Percentiles rank a stretch among this genome's conserved stretches.
phyloP scores from a whole-genome alignment of 441 rosid genomes.

The Populus tomentosa region DNA sequence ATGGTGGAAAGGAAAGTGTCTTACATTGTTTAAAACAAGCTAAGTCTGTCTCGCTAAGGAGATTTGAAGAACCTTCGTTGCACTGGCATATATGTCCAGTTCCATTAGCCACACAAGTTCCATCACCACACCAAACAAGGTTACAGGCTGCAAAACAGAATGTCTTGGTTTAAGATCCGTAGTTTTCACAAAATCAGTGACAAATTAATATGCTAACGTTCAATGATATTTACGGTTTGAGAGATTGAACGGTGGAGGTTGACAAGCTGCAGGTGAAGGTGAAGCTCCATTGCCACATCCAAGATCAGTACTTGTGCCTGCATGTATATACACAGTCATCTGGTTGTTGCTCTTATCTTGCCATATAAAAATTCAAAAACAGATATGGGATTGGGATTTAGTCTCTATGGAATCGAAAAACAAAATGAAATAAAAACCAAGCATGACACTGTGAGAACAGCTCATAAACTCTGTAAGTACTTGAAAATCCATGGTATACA shows the following conservation, averaged over 20 bases:
- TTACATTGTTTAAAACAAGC: constrained; percentile 37
- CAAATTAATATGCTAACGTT: not conserved
- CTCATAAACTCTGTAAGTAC: too few species aligned
- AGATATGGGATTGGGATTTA: too few species aligned
- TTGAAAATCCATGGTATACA: too few species aligned
- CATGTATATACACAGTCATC: not conserved
- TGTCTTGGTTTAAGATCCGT: not conserved
- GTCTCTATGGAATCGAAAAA: too few species aligned
- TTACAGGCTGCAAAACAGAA: constrained; percentile 30
- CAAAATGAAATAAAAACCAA: too few species aligned
- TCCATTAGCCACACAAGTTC: constrained; percentile 33
- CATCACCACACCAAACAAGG: constrained; percentile 44
- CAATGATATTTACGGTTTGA: constrained; percentile 17
- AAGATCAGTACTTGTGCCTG: constrained; percentile 41
- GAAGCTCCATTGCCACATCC: constrained; percentile 35
- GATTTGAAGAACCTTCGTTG: constrained; percentile 28
- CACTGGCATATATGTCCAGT: constrained; percentile 36
- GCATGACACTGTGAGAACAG: too few species aligned
- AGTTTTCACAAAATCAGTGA: not conserved
- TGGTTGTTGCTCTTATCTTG: too few species aligned
- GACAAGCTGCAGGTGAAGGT: constrained; percentile 16
- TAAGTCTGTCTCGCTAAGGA: constrained; percentile 12
- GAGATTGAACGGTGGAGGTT: not conserved
- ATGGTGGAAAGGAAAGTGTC: not conserved
- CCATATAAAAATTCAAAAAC: not conserved